Base-by-base conservation (phyloP, 2,329 filamentous ascomycete genomes). In the Zalaria obscura region DNA sequence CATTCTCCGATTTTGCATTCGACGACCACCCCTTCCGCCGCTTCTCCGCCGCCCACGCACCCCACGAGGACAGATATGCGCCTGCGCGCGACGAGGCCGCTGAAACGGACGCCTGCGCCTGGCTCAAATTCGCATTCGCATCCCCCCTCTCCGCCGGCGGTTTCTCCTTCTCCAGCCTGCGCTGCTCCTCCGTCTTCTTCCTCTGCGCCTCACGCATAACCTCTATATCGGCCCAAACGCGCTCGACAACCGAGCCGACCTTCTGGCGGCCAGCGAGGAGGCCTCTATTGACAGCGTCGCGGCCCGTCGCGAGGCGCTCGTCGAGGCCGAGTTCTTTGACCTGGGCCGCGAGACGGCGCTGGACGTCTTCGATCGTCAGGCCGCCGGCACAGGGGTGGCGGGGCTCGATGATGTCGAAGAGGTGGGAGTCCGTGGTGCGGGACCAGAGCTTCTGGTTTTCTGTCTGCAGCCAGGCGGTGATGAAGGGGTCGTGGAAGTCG, bases 391-490 rank as follows among this genome's bases (percentile, higher is more conserved):
- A 95, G 3, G 91, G 91, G 60, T 98, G 91, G 46, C 80, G 80
- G 2, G 91, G 91, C 55, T 93, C 87, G 9, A 93, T 83, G 48
- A 98, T 85, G 50, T 94, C 89, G 56, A 96, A 98, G 10, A 98
- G 72, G 54, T 94, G 83, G 10, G 80, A 79, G 55, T 95, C 88
- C 4, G 67, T 71, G 43, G 61, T 65, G 27, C 73, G 69, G 48
- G 88, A 72, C 76, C 93, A 98, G 46, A 98, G 80, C 39, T 82
- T 75, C 61, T 91, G 94, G 57, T 96, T 96, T 47, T 93, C 82
- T 0, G 89, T 95, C 47, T 73, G 73, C 52, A 75, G 76, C 91
- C 91, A 98, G 18, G 78, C 76, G n/a, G 87, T 76, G 31, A 96
- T 70, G 68, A 87, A 98, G 25, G 94, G 83, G 25, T 70, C 61